Evolutionary conservation across 1,284 basidiomycete genomes (phyloP), one percentile per base, ranked within the genome.

Genomic region (Pseudozyma flocculosa): DNA sequence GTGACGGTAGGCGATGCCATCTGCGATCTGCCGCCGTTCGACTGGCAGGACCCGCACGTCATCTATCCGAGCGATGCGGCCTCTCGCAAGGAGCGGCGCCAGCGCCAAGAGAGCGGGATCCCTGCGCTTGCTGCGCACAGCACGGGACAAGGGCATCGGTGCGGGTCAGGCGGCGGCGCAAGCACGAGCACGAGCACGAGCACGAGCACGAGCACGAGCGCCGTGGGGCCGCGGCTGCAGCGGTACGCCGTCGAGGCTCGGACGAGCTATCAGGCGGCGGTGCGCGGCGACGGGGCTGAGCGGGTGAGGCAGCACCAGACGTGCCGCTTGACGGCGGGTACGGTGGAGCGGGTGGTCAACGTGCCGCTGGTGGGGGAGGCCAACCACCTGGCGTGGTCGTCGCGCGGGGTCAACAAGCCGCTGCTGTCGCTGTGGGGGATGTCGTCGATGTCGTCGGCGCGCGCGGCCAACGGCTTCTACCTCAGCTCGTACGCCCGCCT

Each of bases 21-120:
- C 32, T 21, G 17, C 21, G 61, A 65, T 30, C 40, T 65, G n/a
- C 50, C 54, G 0, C 18, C 19, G 0, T 65, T 60, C 34, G 61
- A 65, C 18, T 65, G 61, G 61, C 37, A 49, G 14, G 57, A 61
- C 19, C 61, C 61, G 11, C 61, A 65, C 17, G 17, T 22, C 15
- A 43, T 44, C 38, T 65, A 65, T 22, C 34, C 36, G 1, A 55
- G 55, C 0, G 43, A 46, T 0, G 7, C 7, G 7, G 26, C 11
- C 11, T 29, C 26, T 11, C 55, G 58, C 32, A 1, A 18, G 13
- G 46, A 58, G 40, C 51, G 54, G 24, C 4, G 22, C 4, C 37
- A 51, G 17, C 48, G 61, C 7, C 21, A 39, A 3, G n/a, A 19
- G 2, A 19, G 5, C 2, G 55, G 51, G 2, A 52, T 54, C 14